These are phyloP conservation scores for Amaranthus palmeri DNA, from an alignment of 148 eudicot species.

Conservation along the genomic window DNA sequence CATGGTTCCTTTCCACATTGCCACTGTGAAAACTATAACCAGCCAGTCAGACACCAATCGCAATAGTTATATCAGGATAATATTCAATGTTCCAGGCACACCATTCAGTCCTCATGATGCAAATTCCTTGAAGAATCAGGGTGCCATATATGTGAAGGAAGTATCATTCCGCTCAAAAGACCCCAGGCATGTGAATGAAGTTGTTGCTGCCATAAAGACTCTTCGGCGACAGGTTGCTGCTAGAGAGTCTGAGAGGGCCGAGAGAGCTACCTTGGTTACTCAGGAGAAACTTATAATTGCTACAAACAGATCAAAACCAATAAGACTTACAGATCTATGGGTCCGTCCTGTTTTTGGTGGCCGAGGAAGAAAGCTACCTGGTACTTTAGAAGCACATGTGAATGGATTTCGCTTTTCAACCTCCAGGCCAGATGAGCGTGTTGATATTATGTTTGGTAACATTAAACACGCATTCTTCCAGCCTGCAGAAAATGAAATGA, in stretches of 20 bases:
- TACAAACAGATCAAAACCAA: slow-evolving; percentile 70
- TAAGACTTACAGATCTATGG: slow-evolving; percentile 66
- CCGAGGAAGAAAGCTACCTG: slow-evolving; percentile 68
- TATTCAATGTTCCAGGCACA: slow-evolving; percentile 78
- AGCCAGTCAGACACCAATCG: slow-evolving; percentile 90
- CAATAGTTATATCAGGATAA: slow-evolving; percentile 67
- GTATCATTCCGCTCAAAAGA: slow-evolving; percentile 89
- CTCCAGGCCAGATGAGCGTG: slow-evolving; percentile 72
- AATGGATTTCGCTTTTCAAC: slow-evolving; percentile 88
- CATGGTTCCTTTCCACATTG: slow-evolving; percentile 88
- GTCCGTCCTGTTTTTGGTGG: slow-evolving; percentile 86
- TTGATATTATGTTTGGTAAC: slow-evolving; percentile 68
- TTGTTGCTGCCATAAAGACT: slow-evolving; percentile 75
- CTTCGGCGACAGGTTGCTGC: slow-evolving; percentile 66
- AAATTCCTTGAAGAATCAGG: slow-evolving; percentile 57
- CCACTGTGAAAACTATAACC: slow-evolving; percentile 79
- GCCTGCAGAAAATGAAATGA: slow-evolving; percentile 97
- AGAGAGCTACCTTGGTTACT: slow-evolving; percentile 84
- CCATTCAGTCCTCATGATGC: slow-evolving; percentile 73
- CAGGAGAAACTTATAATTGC: slow-evolving; percentile 79
- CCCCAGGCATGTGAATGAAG: slow-evolving; percentile 76
- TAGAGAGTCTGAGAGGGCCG: slow-evolving; percentile 93
- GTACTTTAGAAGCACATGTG: slow-evolving; percentile 69
- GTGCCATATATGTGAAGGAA: slow-evolving; percentile 74
- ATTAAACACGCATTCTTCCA: slow-evolving; percentile 95